A percentile compares a stretch with the other conserved stretches of the same genome.
These are phyloP conservation scores for Podochytrium sp. DNA, from an alignment of 192 early-diverging fungal species.

Conservation along the genomic window DNA sequence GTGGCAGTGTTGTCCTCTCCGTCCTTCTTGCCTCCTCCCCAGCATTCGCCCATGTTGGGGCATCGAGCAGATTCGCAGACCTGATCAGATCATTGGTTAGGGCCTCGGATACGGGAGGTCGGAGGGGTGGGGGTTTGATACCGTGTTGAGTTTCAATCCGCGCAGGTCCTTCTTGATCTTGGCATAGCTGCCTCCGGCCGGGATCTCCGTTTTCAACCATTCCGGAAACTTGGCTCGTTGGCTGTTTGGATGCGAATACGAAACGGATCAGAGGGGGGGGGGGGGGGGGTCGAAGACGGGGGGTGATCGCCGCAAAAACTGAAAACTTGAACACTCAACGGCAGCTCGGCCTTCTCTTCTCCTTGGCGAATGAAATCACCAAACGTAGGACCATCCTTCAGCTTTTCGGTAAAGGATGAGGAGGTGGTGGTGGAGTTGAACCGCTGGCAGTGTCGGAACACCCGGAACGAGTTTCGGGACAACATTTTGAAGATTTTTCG, in stretches of 20 bases:
- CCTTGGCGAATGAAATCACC: conserved; percentile 51
- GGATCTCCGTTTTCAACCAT: conserved; percentile 96
- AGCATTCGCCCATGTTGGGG: conserved; percentile 99
- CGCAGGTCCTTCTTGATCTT: conserved; percentile 89
- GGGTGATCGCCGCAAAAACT: background rate
- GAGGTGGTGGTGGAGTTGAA: conserved; percentile 4
- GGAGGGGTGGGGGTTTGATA: background rate
- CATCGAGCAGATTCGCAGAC: conserved; percentile 98
- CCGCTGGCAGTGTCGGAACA: conserved; percentile 2
- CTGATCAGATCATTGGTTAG: background rate
- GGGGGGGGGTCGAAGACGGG: background rate
- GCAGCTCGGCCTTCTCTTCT: conserved; percentile 8
- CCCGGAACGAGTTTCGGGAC: background rate
- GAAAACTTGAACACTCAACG: background rate
- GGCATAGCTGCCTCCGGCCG: conserved; percentile 76
- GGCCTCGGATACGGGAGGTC: background rate
- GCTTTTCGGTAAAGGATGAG: conserved; percentile 45
- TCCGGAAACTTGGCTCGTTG: conserved; percentile 63
- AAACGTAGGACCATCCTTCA: conserved; percentile 54
- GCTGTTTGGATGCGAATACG: background rate
- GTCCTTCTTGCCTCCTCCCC: conserved; percentile 93
- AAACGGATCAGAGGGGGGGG: too few species aligned
- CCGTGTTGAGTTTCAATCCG: conserved; percentile 91
- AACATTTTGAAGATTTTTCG: background rate
- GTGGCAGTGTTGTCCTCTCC: conserved; percentile 94